A percentile compares a stretch with the other conserved stretches of the same genome.
phyloP scores from a whole-genome alignment of 768 basidiomycete species.

The Mycena kentingensis region DNA sequence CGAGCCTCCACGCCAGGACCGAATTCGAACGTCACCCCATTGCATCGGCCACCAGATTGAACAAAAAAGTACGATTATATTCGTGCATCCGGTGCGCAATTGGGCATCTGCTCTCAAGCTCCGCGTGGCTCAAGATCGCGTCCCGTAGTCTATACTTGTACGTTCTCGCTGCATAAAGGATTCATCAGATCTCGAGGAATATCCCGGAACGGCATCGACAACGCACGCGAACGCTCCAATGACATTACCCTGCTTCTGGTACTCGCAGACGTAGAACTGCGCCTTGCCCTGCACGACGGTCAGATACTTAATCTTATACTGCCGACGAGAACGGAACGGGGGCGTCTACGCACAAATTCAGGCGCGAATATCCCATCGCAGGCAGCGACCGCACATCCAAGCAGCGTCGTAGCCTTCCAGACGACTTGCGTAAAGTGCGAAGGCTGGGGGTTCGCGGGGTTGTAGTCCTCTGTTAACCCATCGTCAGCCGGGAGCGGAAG shows the following conservation, averaged over 20 bases:
- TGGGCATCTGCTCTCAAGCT: too few species aligned
- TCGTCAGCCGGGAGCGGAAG: too few species aligned
- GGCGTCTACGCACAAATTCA: slow-evolving; percentile 30
- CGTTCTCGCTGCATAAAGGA: too few species aligned
- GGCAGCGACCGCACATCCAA: slow-evolving; percentile 42
- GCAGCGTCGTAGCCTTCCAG: slow-evolving; percentile 48
- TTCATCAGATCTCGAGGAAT: too few species aligned
- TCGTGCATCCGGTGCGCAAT: too few species aligned
- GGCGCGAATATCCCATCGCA: slow-evolving; percentile 44
- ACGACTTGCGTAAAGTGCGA: slow-evolving; percentile 55
- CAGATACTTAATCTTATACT: background rate
- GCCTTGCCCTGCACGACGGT: slow-evolving; percentile 30
- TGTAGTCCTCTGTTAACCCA: slow-evolving; percentile 33
- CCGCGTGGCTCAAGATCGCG: too few species aligned
- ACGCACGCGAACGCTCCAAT: slow-evolving; percentile 45
- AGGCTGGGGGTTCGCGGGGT: slow-evolving; percentile 40
- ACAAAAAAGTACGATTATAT: too few species aligned
- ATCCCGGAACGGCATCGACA: too few species aligned
- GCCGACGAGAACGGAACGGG: slow-evolving; percentile 28
- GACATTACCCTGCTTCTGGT: slow-evolving; percentile 46
- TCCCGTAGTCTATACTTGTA: too few species aligned
- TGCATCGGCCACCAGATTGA: background rate
- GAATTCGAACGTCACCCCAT: too few species aligned
- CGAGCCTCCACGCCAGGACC: too few species aligned
- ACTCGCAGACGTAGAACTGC: slow-evolving; percentile 47